Conservation (phyloP, 345 rosid species). For the Dimocarpus longan region DNA sequence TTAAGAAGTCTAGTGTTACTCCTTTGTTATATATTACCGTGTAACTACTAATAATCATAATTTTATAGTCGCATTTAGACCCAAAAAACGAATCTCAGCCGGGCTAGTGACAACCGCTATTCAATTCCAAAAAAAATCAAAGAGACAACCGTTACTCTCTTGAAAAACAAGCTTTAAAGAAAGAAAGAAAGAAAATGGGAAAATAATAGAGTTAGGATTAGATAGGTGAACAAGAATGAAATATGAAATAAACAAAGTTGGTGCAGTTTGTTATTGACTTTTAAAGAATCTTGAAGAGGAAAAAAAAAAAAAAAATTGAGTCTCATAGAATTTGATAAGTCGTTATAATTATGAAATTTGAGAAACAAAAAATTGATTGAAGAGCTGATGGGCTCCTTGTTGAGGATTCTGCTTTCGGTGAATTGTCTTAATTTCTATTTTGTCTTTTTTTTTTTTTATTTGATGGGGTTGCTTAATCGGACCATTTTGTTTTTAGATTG, state of each 20-base stretch:
- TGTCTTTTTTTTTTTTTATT: not conserved
- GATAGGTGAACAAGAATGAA: conserved; percentile 54
- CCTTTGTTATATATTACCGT: no score
- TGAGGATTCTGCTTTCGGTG: conserved; percentile 7
- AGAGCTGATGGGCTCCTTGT: conserved; percentile 16
- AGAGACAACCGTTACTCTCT: conserved; percentile 29
- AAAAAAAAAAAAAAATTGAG: not conserved
- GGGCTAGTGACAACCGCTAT: not conserved
- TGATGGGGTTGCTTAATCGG: not conserved
- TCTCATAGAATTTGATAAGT: not conserved
- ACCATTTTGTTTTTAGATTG: not conserved
- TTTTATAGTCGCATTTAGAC: no score
- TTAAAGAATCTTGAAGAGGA: conserved; percentile 16
- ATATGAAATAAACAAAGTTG: conserved; percentile 30
- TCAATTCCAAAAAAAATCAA: not conserved
- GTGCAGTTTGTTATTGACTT: conserved; percentile 58
- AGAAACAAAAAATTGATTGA: not conserved
- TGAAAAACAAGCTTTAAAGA: conserved; percentile 24
- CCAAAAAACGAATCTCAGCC: no score
- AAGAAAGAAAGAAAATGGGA: not conserved
- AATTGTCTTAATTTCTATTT: not conserved
- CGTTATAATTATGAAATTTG: not conserved
- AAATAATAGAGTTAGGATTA: conserved; percentile 13
- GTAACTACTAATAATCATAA: no score
- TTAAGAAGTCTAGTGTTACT: no score